These are phyloP conservation scores for Pseudocercospora macadamiae DNA, from an alignment of 2,329 filamentous ascomycete species.

Conservation along the genomic window DNA sequence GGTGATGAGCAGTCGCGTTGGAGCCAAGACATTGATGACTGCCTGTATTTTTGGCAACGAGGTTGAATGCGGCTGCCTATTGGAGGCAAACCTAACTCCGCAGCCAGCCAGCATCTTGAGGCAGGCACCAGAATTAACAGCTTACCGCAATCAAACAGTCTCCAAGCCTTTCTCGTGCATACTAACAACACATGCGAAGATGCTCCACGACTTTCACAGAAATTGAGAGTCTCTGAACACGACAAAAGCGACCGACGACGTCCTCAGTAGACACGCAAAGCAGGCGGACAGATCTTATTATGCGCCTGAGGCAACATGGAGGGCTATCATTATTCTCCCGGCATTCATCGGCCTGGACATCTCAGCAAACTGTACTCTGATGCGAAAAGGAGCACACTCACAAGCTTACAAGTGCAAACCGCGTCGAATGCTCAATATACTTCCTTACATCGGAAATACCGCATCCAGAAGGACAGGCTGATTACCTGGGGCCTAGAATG, in stretches of 20 bases:
- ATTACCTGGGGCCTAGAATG: slow-evolving; percentile 81
- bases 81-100: too few species aligned
- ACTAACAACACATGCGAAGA: background rate
- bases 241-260: background rate
- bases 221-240: background rate
- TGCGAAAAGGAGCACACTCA: slow-evolving; percentile 70
- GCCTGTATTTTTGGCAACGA: too few species aligned
- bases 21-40: too few species aligned
- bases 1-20: too few species aligned
- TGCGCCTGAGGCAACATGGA: slow-evolving; percentile 15
- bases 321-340: slow-evolving; percentile 13
- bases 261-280: background rate
- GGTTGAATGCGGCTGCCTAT: background rate
- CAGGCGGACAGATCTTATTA: background rate
- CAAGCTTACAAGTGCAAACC: slow-evolving; percentile 61
- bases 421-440: slow-evolving; percentile 68
- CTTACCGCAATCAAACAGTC: background rate
- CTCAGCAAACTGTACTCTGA: slow-evolving; percentile 77
- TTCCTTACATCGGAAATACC: slow-evolving; percentile 72
- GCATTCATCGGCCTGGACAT: slow-evolving; percentile 30
- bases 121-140: background rate
- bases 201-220: background rate
- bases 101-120: background rate
- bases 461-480: slow-evolving; percentile 78
- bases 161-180: background rate